A percentile compares a stretch with the other conserved stretches of the same genome.
Conservation (phyloP, 225 moss, liverwort and hornwort species). For the Antitrichia curtipendula region DNA sequence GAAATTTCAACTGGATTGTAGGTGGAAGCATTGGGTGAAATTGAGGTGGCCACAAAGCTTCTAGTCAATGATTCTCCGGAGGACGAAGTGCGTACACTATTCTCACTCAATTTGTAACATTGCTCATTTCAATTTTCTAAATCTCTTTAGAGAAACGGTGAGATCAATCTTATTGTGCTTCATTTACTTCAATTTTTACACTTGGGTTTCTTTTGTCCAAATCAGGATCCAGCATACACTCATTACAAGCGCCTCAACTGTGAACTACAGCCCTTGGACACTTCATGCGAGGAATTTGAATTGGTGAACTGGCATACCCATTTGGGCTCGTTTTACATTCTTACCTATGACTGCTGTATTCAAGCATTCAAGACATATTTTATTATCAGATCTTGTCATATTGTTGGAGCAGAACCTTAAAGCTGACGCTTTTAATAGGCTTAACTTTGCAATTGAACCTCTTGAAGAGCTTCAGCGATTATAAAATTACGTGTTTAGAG, state of each 20-base stretch:
- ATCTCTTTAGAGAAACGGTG: not conserved
- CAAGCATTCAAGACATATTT: not conserved
- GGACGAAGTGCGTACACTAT: conserved; percentile 31
- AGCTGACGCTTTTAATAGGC: not conserved
- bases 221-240: conserved; percentile 49
- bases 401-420: not conserved
- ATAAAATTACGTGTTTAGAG: not conserved
- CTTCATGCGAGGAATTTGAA: conserved; percentile 29
- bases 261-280: conserved; percentile 58
- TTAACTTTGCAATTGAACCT: not conserved
- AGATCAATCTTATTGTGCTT: not conserved
- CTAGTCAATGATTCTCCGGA: conserved; percentile 9
- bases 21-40: conserved; percentile 97
- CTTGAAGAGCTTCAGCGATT: not conserved
- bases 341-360: not conserved
- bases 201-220: not conserved
- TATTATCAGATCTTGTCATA: not conserved
- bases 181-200: not conserved
- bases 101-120: not conserved
- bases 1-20: conserved; percentile 7
- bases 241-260: conserved; percentile 72
- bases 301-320: conserved; percentile 32
- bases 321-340: not conserved
- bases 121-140: not conserved
- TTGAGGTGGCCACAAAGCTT: conserved; percentile 88